Evolutionary conservation across 2,329 filamentous ascomycete species (phyloP), one percentile per base, ranked within the genome.

Genomic region (Xylariaceae sp.): DNA sequence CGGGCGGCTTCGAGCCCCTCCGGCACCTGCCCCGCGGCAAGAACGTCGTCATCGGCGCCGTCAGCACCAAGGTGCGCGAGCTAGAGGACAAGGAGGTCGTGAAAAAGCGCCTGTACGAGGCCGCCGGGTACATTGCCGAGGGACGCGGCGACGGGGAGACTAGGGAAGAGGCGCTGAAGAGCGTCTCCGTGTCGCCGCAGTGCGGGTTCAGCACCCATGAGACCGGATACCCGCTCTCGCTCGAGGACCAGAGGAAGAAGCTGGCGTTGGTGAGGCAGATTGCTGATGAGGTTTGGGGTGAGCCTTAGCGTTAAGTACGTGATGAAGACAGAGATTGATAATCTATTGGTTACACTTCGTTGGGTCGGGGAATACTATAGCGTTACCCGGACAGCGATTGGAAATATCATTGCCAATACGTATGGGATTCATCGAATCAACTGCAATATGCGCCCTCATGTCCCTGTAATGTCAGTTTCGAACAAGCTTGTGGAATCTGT

Each of bases 141-240:
- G 84, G 83, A 0, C 78, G 71, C 37, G n/a, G n/a, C n/a, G n/a
- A n/a, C n/a, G 74, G 74, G 8, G 70, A 83, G 63, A 75, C 68
- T 2, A 68, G 70, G 31, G 74, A 85, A 57, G 75, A 87, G 59
- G 83, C 83, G 0, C 66, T 89, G 9, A 73, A 82, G 61, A 75
- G 81, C 50, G 65, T 88, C 33, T 72, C 73, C 38, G 73, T 86
- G 13, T 83, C 78, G 55, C 82, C 83, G 0, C 83, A 87, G 65
- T 85, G 81, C 57, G 81, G 81, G 5, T 85, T 85, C 60, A 85
- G 83, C 24, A 85, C 79, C 24, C 84, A 89, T 57, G 78, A 82
- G 50, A 78, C 74, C 52, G 85, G 84, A 0, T 88, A 89, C 56
- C 73, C 77, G 11, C 68, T 89, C 38, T 74, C 71, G 15, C 68